These are phyloP conservation scores for Xylaria sp. DNA, from an alignment of 2,329 filamentous ascomycete species.

Conservation along the genomic window DNA sequence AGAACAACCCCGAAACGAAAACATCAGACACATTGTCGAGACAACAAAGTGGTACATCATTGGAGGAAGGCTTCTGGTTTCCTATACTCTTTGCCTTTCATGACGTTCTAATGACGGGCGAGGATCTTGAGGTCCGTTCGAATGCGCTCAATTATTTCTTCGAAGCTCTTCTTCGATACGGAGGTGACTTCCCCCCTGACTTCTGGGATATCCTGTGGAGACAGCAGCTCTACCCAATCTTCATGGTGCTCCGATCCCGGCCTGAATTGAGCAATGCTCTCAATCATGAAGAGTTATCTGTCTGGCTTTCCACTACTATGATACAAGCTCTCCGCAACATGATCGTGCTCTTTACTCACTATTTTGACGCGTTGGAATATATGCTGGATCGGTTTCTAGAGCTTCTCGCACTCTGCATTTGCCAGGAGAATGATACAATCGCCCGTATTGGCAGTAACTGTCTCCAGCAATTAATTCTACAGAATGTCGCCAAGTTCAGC, in stretches of 20 bases:
- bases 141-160: constrained; percentile 96
- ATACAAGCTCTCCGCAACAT: constrained; percentile 98
- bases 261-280: constrained; percentile 96
- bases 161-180: constrained; percentile 88
- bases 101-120: constrained; percentile 98
- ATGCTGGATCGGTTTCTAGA: constrained; percentile 99
- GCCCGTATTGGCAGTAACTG: constrained; percentile 98
- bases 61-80: constrained; percentile 99
- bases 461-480: constrained; percentile 92
- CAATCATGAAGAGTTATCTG: constrained; percentile 95
- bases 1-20: constrained; percentile 53
- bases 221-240: constrained; percentile 96
- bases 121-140: constrained; percentile 94
- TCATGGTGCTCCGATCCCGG: constrained; percentile 95
- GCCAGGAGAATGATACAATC: constrained; percentile 98
- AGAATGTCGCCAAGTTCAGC: constrained; percentile 94
- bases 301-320: constrained; percentile 99
- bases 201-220: constrained; percentile 99
- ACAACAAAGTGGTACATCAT: constrained; percentile 81
- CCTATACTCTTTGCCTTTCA: constrained; percentile 98
- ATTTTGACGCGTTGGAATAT: constrained; percentile 94
- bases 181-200: constrained; percentile 88
- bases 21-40: constrained; percentile 57
- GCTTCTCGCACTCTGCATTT: constrained; percentile 93
- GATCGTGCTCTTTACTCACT: constrained; percentile 98